A percentile compares a stretch with the other conserved stretches of the same genome.
phyloP scores from a whole-genome alignment of 148 eudicot species.

The Hydrangea macrophylla region DNA sequence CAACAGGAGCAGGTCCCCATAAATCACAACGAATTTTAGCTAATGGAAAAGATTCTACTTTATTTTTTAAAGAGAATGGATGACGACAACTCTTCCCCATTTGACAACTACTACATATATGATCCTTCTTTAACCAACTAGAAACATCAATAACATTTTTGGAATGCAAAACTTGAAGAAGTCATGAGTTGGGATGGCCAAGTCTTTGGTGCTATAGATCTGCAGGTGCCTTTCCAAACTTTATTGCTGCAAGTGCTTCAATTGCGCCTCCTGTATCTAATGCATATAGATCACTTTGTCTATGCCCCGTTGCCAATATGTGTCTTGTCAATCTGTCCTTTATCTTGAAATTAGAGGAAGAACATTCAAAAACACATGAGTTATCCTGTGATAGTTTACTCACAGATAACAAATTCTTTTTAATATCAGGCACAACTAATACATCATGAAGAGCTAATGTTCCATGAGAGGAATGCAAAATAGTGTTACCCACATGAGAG shows the following conservation, averaged over 20 bases:
- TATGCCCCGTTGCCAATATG: not conserved
- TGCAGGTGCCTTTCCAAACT: not conserved
- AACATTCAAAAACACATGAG: not conserved
- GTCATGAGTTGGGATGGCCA: not conserved
- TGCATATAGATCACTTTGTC: not conserved
- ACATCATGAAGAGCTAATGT: no score
- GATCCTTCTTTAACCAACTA: not conserved
- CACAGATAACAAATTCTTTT: not conserved
- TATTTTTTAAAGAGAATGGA: not conserved
- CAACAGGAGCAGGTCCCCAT: not conserved
- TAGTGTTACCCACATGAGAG: no score
- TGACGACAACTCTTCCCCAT: not conserved
- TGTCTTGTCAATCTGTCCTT: not conserved
- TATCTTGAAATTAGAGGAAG: not conserved
- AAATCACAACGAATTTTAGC: not conserved
- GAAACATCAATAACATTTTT: not conserved
- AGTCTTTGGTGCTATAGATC: not conserved
- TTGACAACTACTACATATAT: not conserved
- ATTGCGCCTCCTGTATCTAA: not conserved
- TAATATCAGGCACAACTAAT: not conserved
- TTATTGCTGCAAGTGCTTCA: not conserved
- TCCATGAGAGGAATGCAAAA: no score
- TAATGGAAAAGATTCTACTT: not conserved
- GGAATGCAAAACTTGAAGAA: not conserved
- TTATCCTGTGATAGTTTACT: not conserved